phyloP scores from a whole-genome alignment of 371 early-diverging fungal species.

The Batkoa obscura region DNA sequence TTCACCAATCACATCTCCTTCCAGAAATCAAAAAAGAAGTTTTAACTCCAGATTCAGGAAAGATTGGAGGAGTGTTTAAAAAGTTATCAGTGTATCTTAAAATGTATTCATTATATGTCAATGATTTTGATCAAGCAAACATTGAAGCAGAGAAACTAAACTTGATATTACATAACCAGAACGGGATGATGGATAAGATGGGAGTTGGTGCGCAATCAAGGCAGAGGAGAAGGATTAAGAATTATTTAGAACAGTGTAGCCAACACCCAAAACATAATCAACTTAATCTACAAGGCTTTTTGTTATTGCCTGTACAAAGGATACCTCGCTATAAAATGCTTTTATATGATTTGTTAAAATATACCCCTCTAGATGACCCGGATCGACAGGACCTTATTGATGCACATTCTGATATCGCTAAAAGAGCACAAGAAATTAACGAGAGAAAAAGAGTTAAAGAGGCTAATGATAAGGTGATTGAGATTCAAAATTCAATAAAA shows the following conservation, averaged over 20 bases:
- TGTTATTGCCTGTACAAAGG: slow-evolving; percentile 65
- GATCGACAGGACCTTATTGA: slow-evolving; percentile 29
- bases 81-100: slow-evolving; percentile 28
- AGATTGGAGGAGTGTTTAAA: slow-evolving; percentile 23
- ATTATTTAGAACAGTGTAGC: slow-evolving; percentile 12
- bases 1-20: slow-evolving; percentile 41
- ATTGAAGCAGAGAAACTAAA: slow-evolving; percentile 22
- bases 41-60: background rate
- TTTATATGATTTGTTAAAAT: slow-evolving; percentile 34
- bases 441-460: slow-evolving; percentile 39
- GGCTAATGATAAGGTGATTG: slow-evolving; percentile 19
- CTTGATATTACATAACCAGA: slow-evolving; percentile 7
- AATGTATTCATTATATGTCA: slow-evolving; percentile 50
- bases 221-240: slow-evolving; percentile 16
- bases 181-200: slow-evolving; percentile 10
- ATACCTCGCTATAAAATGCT: slow-evolving; percentile 60
- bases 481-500: slow-evolving; percentile 23
- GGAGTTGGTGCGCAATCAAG: slow-evolving; percentile 4
- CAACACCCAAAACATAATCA: slow-evolving; percentile 31
- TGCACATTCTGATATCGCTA: slow-evolving; percentile 35
- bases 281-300: slow-evolving; percentile 43
- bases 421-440: slow-evolving; percentile 42
- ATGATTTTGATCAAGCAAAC: slow-evolving; percentile 51
- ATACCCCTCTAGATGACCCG: slow-evolving; percentile 34
- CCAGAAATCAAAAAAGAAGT: slow-evolving; percentile 28